phyloP scores from a whole-genome alignment of 164 flowering plant species.

The Annona cherimola region DNA sequence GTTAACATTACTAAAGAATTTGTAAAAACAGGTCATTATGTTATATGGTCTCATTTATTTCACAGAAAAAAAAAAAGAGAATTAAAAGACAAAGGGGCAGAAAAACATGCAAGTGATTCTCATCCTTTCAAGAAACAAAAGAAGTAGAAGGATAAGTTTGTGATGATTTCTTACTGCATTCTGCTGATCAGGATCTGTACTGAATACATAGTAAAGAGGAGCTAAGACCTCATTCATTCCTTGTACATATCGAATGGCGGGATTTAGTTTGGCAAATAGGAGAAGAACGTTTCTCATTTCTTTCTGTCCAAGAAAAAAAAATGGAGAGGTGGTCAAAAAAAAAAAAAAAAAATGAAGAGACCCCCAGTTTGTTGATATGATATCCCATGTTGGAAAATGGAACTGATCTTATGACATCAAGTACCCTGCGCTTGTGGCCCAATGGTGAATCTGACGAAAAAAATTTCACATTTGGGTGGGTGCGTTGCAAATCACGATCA shows the following conservation, averaged over 20 bases:
- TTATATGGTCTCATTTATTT: no score
- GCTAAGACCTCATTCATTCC: conserved; percentile 85
- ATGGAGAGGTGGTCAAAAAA: neutral
- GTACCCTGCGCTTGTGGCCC: conserved; percentile 4
- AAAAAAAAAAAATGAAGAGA: neutral
- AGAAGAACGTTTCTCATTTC: conserved; percentile 69
- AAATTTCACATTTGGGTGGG: conserved; percentile 14
- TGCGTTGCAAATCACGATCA: conserved; percentile 16
- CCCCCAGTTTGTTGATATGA: neutral
- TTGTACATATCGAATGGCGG: conserved; percentile 68
- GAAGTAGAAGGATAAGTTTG: neutral
- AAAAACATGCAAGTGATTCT: neutral
- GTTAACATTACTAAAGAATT: no score
- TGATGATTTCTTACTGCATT: conserved; percentile 44
- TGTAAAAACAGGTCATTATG: no score
- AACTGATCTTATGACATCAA: neutral
- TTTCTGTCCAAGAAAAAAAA: conserved; percentile 32
- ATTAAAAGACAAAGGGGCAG: neutral
- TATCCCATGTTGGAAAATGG: neutral
- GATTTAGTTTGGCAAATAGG: conserved; percentile 70
- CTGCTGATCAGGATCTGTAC: conserved; percentile 44
- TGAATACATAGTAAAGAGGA: conserved; percentile 54
- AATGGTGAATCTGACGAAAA: conserved; percentile 13
- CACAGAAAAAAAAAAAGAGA: neutral
- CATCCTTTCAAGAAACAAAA: neutral